Evolutionary conservation across 805 yeast species (phyloP).

Genomic region (Candida michaelii): DNA sequence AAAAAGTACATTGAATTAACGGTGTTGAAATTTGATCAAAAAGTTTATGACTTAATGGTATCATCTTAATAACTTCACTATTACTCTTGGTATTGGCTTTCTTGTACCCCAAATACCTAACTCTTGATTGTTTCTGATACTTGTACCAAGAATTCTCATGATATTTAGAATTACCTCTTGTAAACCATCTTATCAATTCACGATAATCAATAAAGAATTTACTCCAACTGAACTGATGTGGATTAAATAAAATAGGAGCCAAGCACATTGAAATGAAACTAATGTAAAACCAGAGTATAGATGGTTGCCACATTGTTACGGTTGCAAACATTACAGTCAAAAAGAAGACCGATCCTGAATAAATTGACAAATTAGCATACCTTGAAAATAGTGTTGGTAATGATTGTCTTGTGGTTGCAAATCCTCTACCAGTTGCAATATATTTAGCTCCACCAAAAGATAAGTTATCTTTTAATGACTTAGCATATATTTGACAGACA

Average conservation of each 20-base stretch:
- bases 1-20: conserved; percentile 15
- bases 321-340: conserved; percentile 74
- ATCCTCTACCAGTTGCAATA: conserved; percentile 91
- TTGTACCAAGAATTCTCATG: conserved; percentile 79
- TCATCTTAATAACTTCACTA: conserved; percentile 1
- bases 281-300: conserved; percentile 61
- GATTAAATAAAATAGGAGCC: conserved; percentile 54
- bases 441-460: conserved; percentile 91
- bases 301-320: conserved; percentile 77
- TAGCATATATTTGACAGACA: conserved; percentile 90
- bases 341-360: conserved; percentile 70
- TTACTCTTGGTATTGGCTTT: background rate
- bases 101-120: conserved; percentile 28
- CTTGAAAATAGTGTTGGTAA: conserved; percentile 72
- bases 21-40: conserved; percentile 20
- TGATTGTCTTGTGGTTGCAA: conserved; percentile 79
- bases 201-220: conserved; percentile 52
- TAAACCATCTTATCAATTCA: conserved; percentile 66
- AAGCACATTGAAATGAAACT: conserved; percentile 45
- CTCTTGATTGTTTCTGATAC: conserved; percentile 40
- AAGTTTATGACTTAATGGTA: conserved; percentile 11
- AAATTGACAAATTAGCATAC: conserved; percentile 74
- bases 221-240: conserved; percentile 50
- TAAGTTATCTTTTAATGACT: conserved; percentile 70
- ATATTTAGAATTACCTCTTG: conserved; percentile 71